Evolutionary conservation across 768 basidiomycete species (phyloP).

Genomic region (Stropharia rugosoannulata): DNA sequence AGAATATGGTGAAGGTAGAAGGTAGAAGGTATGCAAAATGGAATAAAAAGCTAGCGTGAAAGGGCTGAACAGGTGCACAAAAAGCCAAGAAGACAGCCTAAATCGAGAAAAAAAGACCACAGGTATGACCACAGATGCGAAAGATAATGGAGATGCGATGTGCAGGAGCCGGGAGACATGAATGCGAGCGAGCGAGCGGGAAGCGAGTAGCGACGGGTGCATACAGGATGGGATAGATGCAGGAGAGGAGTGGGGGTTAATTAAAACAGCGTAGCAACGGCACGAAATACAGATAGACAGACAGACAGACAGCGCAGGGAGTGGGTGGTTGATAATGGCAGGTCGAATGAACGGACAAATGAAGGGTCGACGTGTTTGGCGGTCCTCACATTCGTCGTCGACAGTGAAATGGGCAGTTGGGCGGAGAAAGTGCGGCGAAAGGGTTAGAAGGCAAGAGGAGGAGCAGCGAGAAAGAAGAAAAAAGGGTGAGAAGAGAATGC

Average conservation of each 20-base stretch:
- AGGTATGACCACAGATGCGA: constrained; percentile 1
- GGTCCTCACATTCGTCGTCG: neutral
- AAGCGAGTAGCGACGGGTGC: neutral
- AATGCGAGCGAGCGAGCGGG: neutral
- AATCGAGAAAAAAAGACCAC: neutral
- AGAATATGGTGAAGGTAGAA: neutral
- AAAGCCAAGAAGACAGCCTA: neutral
- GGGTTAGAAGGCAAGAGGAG: neutral
- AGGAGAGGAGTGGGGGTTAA: neutral
- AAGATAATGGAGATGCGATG: neutral
- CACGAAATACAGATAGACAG: neutral
- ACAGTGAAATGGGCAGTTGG: neutral
- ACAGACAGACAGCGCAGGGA: neutral
- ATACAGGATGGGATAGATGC: neutral
- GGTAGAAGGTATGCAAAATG: neutral
- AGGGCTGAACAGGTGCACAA: neutral
- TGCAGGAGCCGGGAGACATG: neutral
- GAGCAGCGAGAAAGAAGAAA: neutral
- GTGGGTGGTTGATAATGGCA: neutral
- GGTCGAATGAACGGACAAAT: neutral
- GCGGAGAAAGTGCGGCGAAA: neutral
- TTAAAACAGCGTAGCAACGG: neutral
- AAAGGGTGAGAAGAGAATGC: neutral
- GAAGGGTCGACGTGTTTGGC: neutral
- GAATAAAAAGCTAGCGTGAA: neutral